Conservation (phyloP, 805 yeast genomes). For the Candida insectorum region DNA sequence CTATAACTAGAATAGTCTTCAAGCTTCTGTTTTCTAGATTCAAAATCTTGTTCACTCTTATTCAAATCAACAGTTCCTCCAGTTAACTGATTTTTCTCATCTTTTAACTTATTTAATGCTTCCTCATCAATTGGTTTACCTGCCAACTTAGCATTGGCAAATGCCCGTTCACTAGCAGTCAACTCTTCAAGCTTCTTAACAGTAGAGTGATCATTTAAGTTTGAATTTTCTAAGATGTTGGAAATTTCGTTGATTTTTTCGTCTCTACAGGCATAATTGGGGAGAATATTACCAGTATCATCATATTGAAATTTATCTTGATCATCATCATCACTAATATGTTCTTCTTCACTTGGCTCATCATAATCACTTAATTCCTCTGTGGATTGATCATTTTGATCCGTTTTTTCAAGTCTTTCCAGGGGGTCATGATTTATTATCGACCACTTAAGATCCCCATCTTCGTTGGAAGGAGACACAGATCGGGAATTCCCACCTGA, state of each 20-base stretch:
- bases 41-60: conserved; percentile 45
- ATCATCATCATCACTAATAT: conserved; percentile 55
- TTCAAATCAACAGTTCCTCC: conserved; percentile 41
- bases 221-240: conserved; percentile 35
- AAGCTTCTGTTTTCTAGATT: conserved; percentile 46
- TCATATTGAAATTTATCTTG: conserved; percentile 56
- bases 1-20: conserved; percentile 59
- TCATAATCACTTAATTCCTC: conserved; percentile 19
- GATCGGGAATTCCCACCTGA: conserved; percentile 27
- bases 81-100: conserved; percentile 37
- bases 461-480: conserved; percentile 34
- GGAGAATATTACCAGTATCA: conserved; percentile 57
- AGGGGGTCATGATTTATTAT: conserved; percentile 74
- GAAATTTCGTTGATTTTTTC: conserved; percentile 39
- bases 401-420: conserved; percentile 45
- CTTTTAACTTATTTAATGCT: conserved; percentile 27
- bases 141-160: conserved; percentile 51
- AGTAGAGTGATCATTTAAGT: conserved; percentile 42
- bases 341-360: conserved; percentile 56
- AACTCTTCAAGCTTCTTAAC: conserved; percentile 53
- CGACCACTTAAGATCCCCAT: conserved; percentile 55
- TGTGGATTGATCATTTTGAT: conserved; percentile 2
- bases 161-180: conserved; percentile 56
- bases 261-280: conserved; percentile 50
- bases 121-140: conserved; percentile 35